Conservation (phyloP, 257 asterid species). For the Verbascum thapsus region DNA sequence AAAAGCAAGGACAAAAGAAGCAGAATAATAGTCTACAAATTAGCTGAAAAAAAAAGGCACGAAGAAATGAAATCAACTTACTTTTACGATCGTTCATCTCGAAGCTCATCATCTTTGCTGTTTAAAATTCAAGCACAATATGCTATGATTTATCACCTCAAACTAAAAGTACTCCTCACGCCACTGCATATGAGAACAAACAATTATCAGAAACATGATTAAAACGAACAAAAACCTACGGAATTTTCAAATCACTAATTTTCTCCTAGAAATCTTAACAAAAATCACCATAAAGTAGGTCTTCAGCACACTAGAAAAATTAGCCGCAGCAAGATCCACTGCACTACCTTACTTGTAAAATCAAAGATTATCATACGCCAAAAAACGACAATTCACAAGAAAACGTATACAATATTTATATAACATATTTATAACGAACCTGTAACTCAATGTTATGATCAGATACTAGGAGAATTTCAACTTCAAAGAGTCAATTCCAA, state of each 20-base stretch:
- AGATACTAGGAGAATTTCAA: slow-evolving; percentile 16
- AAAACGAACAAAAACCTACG: neutral
- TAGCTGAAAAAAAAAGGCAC: neutral
- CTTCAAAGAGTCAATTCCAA: slow-evolving; percentile 41
- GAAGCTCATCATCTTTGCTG: slow-evolving; percentile 64
- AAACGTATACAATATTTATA: neutral
- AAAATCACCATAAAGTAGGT: neutral
- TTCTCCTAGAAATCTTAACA: neutral
- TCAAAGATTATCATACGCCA: neutral
- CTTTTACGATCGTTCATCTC: slow-evolving; percentile 89
- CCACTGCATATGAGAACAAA: slow-evolving; percentile 18
- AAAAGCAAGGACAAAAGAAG: neutral
- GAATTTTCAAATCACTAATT: neutral
- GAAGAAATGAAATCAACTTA: slow-evolving; percentile 34
- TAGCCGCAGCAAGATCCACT: slow-evolving; percentile 30
- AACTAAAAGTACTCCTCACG: slow-evolving; percentile 29
- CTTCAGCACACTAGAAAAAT: neutral
- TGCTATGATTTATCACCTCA: slow-evolving; percentile 18
- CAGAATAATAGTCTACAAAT: neutral
- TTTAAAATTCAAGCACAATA: slow-evolving; percentile 34
- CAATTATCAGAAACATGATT: slow-evolving; percentile 12
- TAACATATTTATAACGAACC: slow-evolving; percentile 6
- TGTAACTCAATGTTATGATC: slow-evolving; percentile 10
- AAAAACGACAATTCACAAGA: neutral
- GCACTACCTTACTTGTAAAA: slow-evolving; percentile 27